A percentile compares a stretch with the other conserved stretches of the same genome.
phyloP scores from a whole-genome alignment of 1,284 basidiomycete genomes.

The Dichomitus squalens region DNA sequence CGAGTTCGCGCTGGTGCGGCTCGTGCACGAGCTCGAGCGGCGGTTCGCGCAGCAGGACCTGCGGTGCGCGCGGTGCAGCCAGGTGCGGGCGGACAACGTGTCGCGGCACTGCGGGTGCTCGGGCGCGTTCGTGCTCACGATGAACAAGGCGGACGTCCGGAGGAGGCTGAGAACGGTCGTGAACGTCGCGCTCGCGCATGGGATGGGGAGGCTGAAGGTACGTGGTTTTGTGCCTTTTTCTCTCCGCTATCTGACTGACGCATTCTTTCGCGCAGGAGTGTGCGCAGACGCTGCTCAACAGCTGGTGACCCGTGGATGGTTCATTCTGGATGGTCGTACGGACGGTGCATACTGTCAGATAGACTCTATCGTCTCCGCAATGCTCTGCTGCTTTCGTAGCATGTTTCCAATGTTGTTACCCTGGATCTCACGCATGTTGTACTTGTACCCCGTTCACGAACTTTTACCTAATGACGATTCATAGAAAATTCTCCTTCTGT shows the following conservation, averaged over 20 bases:
- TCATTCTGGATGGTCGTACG: too few species aligned
- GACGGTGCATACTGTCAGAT: neutral
- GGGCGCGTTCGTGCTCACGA: constrained; percentile 75
- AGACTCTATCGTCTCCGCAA: neutral
- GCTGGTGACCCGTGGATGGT: constrained; percentile 16
- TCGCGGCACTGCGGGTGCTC: constrained; percentile 88
- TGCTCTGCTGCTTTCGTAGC: constrained; percentile 16
- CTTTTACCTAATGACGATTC: neutral
- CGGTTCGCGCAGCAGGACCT: constrained; percentile 90
- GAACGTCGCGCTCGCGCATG: constrained; percentile 79
- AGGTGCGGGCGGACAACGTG: constrained; percentile 87
- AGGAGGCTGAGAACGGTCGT: constrained; percentile 78
- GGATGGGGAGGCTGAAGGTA: constrained; percentile 67
- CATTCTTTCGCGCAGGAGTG: constrained; percentile 41
- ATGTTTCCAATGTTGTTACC: neutral
- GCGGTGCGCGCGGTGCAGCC: constrained; percentile 85
- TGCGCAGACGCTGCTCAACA: constrained; percentile 24
- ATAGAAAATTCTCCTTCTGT: neutral
- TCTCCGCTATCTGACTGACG: neutral
- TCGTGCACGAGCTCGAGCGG: constrained; percentile 73
- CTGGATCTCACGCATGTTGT: constrained; percentile 19
- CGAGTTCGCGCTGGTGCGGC: constrained; percentile 84
- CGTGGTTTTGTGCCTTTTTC: constrained; percentile 16
- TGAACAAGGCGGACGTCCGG: constrained; percentile 71
- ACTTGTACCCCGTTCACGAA: constrained; percentile 6